These are phyloP conservation scores for Ceratobasidium papillatum DNA, from an alignment of 1,284 basidiomycete genomes.

Conservation along the genomic window DNA sequence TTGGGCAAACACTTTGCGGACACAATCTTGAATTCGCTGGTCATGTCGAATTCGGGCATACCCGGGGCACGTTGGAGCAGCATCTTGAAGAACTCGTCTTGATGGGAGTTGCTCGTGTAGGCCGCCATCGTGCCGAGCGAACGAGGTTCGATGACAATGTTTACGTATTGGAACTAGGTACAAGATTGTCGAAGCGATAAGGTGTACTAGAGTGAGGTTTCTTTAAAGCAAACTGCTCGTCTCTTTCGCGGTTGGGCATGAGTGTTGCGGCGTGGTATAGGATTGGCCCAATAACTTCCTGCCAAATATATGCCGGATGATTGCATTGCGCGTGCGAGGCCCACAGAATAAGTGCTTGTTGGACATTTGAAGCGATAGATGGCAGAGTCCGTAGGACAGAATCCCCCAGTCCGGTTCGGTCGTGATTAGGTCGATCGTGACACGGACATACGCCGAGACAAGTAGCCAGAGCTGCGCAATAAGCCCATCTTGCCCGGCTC, in stretches of 20 bases:
- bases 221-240: conserved; percentile 80
- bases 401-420: conserved; percentile 92
- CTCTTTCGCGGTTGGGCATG: conserved; percentile 85
- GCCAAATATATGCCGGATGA: conserved; percentile 94
- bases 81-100: conserved; percentile 92
- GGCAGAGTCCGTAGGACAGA: conserved; percentile 89
- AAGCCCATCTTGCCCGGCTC: conserved; percentile 50
- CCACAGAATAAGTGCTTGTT: conserved; percentile 99
- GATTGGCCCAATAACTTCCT: conserved; percentile 96
- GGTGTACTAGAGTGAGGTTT: conserved; percentile 88
- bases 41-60: conserved; percentile 90
- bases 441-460: conserved; percentile 78
- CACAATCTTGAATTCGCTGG: conserved; percentile 92
- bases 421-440: conserved; percentile 74
- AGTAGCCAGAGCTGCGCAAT: conserved; percentile 68
- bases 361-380: conserved; percentile 88
- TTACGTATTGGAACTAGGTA: conserved; percentile 97
- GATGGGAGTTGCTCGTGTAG: conserved; percentile 78
- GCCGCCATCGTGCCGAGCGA: conserved; percentile 84
- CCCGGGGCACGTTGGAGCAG: conserved; percentile 84
- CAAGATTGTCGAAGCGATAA: conserved; percentile 91
- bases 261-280: conserved; percentile 96
- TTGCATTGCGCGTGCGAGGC: conserved; percentile 72
- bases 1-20: conserved; percentile 84
- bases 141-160: conserved; percentile 95